Base-by-base conservation (phyloP, 2,329 filamentous ascomycete genomes). In the Colletotrichum graminicola region DNA sequence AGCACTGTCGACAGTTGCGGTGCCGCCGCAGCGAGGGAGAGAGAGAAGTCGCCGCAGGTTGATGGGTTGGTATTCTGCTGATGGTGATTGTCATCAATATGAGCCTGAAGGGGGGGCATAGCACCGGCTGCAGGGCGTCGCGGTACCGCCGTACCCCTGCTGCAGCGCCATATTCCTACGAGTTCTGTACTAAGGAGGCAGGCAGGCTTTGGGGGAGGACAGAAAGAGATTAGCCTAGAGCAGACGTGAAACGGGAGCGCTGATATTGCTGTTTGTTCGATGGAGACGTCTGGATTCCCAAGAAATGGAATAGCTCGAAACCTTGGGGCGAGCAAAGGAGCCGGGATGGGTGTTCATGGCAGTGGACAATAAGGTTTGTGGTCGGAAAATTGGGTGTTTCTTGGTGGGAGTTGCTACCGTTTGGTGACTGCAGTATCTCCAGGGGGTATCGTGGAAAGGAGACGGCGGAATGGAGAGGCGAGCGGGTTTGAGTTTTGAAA, bases 201-300 rank as follows among this genome's bases (percentile, higher is more conserved):
- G n/a, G n/a, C n/a, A n/a, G n/a, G n/a, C n/a, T n/a, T n/a, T n/a
- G n/a, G n/a, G 45, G 29, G 32, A 6, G 21, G 57, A 51, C 10
- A 55, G 52, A 26, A 51, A 57, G 52, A 62, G 64, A 67, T 59
- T 59, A 68, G 68, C n/a, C 68, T 71, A 59, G 45, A 67, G 68
- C 65, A 68, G 65, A 59, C 65, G 61, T 71, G 68, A 71, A 71
- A 68, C 64, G 68, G 39, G n/a, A 12, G 68, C 26, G 52, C 23
- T 34, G 64, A 60, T 63, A 29, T 54, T n/a, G 21, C 47, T 55
- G 67, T 60, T 66, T 71, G 68, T 68, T 59, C 36, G 57, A 71
- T 54, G 59, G 52, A 71, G 65, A 71, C 21, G 65, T 41, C 47
- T 51, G 64, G 45, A 51, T 67, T 55, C 36, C 43, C 32, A 41